These are phyloP conservation scores for Colletotrichum chlorophyti DNA, from an alignment of 2,329 filamentous ascomycete species.

Conservation along the genomic window DNA sequence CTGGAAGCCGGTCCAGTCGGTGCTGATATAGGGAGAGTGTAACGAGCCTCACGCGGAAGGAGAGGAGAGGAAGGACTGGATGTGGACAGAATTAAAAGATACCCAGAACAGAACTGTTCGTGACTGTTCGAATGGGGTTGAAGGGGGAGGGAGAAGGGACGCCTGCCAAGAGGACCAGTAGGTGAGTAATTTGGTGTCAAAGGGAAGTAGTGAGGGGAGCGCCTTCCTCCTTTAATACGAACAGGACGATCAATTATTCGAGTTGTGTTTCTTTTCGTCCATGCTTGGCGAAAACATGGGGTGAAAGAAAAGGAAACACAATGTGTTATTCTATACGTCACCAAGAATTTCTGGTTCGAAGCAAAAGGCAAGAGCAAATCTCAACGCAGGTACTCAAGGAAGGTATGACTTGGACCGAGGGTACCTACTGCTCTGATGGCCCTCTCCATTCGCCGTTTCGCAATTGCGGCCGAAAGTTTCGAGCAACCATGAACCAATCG, in stretches of 20 bases:
- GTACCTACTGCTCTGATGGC: constrained; percentile 6
- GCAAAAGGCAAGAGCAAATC: constrained; percentile 8
- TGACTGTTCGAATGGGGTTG: constrained; percentile 8
- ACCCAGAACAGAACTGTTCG: constrained; percentile 1
- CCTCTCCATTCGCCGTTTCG: constrained; percentile 23
- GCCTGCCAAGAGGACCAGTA: constrained; percentile 19
- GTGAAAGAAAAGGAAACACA: neutral
- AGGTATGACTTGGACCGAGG: constrained; percentile 12
- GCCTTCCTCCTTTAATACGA: constrained; percentile 22
- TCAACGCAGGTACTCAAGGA: constrained; percentile 2
- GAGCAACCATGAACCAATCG: constrained; percentile 18
- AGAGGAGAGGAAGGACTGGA: constrained; percentile 17
- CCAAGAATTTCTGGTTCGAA: neutral
- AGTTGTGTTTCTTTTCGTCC: neutral
- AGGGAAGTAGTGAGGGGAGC: constrained; percentile 15
- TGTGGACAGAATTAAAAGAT: constrained; percentile 21
- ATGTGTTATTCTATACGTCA: constrained; percentile 8
- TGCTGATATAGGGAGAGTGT: constrained; percentile 5
- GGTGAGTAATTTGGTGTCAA: constrained; percentile 8
- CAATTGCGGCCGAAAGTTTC: constrained; percentile 19
- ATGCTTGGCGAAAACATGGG: constrained; percentile 13
- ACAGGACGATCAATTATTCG: neutral
- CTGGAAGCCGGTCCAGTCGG: constrained; percentile 13
- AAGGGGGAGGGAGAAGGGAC: neutral
- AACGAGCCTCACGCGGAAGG: neutral